phyloP scores from a whole-genome alignment of 192 early-diverging fungal genomes.

The Backusella circina region DNA sequence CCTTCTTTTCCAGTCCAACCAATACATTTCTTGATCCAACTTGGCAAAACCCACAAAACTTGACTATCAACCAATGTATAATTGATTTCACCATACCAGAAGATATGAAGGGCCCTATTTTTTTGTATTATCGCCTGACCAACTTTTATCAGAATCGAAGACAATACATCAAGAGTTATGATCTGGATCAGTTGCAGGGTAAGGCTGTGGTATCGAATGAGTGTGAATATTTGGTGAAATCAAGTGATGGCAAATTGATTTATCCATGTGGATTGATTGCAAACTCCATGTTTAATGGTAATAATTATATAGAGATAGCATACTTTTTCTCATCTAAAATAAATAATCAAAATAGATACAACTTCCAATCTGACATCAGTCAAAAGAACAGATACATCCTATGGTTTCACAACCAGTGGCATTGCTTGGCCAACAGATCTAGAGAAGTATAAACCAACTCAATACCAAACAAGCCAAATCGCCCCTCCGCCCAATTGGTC shows the following conservation, averaged over 20 bases:
- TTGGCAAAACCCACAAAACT: slow-evolving; percentile 8
- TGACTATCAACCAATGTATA: slow-evolving; percentile 49
- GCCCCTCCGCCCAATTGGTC: slow-evolving; percentile 87
- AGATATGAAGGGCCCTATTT: slow-evolving; percentile 71
- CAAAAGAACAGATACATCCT: slow-evolving; percentile 23
- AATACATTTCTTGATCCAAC: slow-evolving; percentile 18
- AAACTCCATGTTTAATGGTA: slow-evolving; percentile 86
- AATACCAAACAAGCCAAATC: slow-evolving; percentile 52
- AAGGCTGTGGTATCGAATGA: slow-evolving; percentile 33
- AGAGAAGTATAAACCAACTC: slow-evolving; percentile 62
- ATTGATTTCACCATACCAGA: slow-evolving; percentile 64
- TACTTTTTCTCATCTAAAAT: not conserved
- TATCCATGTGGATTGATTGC: slow-evolving; percentile 94
- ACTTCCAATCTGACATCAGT: slow-evolving; percentile 20
- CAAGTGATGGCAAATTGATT: slow-evolving; percentile 39
- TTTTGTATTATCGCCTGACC: slow-evolving; percentile 90
- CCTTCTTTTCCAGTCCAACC: slow-evolving; percentile 9
- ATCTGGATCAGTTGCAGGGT: slow-evolving; percentile 71
- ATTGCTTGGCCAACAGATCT: slow-evolving; percentile 86
- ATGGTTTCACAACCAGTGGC: slow-evolving; percentile 57
- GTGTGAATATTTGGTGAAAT: slow-evolving; percentile 28
- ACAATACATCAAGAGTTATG: slow-evolving; percentile 80
- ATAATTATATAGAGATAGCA: not conserved
- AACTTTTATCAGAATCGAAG: slow-evolving; percentile 96
- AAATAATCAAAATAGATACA: slow-evolving; percentile 15